Evolutionary conservation across 1,284 basidiomycete genomes (phyloP), one percentile per base, ranked within the genome.

Genomic region (Fomitopsis betulina): DNA sequence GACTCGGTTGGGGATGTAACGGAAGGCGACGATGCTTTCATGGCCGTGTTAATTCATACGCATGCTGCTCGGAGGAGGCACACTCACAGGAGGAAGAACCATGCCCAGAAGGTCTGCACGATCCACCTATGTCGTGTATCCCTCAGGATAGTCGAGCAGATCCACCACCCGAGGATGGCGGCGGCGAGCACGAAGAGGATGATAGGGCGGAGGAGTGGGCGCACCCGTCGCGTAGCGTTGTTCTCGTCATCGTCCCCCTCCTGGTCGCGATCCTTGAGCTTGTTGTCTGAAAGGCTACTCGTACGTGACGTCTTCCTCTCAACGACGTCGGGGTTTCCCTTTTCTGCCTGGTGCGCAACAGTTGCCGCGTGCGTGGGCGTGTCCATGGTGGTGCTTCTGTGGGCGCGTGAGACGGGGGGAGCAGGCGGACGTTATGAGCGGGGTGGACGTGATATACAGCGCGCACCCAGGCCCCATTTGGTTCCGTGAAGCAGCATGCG

Each of bases 91-190:
- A 92, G 76, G 75, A 92, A 91, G 56, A 84, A 83, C 91, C 91
- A 93, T 3, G 91, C 87, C 65, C 86, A 89, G 47, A 92, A 53
- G 0, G 89, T 89, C 72, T 91, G 89, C 7, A 89, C 86, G 62
- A 93, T 82, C 89, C 89, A 93, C 74, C 87, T 78, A 72, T 83
- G 84, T 43, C 91, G 81, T 5, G 91, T 93, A 15, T 79, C 83
- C 58, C 75, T 67, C 50, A 93, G 73, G 23, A 91, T 69, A 0
- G 82, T 91, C 5, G 89, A 72, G 60, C 84, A 87, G 53, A 92
- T 84, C 91, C 91, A 93, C 91, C 91, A 92, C 47, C 81, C 89
- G 50, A 91, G 73, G 62, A 92, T 89, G 47, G 86, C 68, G 21
- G 76, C 69, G 10, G 84, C 86, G 0, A 85, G 60, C n/a, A 63